Percentiles rank a stretch among this genome's conserved stretches.
phyloP scores from a whole-genome alignment of 805 yeast genomes.

The Suhomyces faveliae region DNA sequence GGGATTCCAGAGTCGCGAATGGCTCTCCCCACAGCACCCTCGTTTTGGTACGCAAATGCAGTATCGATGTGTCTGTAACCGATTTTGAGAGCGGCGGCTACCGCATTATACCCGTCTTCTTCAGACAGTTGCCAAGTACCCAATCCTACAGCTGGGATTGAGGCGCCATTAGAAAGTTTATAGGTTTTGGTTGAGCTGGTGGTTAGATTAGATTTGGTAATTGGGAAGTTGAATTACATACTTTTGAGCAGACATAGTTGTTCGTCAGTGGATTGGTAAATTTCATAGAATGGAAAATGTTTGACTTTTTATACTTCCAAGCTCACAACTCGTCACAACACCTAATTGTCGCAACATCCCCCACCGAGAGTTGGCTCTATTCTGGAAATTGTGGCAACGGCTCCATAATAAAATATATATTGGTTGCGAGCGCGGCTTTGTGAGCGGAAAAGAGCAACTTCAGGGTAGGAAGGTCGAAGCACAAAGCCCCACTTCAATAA shows the following conservation, averaged over 20 bases:
- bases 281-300: not conserved
- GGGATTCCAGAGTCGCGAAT: constrained; percentile 57
- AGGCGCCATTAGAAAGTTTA: constrained; percentile 9
- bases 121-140: constrained; percentile 19
- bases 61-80: constrained; percentile 80
- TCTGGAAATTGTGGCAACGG: not conserved
- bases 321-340: not conserved
- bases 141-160: constrained; percentile 18
- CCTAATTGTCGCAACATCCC: not conserved
- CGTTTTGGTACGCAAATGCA: constrained; percentile 67
- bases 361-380: not conserved
- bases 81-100: constrained; percentile 49
- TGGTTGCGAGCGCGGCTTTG: not conserved
- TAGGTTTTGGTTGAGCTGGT: constrained; percentile 1
- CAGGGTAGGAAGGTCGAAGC: not conserved
- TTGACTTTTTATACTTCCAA: not conserved
- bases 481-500: not conserved
- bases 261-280: not conserved
- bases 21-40: constrained; percentile 57
- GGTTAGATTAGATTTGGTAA: not conserved
- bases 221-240: not conserved
- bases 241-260: not conserved
- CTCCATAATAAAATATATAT: not conserved
- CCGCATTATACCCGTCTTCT: constrained; percentile 12
- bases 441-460: too few species aligned